These are phyloP conservation scores for Claviceps fusiformis DNA, from an alignment of 2,329 filamentous ascomycete species.

Conservation along the genomic window DNA sequence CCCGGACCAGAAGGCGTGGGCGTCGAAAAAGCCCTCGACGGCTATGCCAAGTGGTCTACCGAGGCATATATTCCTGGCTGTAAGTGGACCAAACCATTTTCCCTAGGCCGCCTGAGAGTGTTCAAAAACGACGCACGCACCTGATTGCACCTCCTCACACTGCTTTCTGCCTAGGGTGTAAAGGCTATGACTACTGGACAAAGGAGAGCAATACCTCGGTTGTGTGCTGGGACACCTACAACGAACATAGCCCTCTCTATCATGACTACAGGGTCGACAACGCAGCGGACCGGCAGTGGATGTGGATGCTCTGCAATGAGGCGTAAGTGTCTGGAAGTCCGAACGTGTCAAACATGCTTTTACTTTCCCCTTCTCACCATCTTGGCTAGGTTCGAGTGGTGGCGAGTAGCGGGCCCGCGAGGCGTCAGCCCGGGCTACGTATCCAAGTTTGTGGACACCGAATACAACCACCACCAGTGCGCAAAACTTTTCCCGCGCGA, in stretches of 20 bases:
- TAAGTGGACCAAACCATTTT: background rate
- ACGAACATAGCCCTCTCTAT: constrained; percentile 28
- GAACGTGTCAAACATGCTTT: background rate
- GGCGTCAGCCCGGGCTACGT: background rate
- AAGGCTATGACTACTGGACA: background rate
- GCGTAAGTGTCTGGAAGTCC: constrained; percentile 21
- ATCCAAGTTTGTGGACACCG: constrained; percentile 10
- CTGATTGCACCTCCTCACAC: constrained; percentile 30
- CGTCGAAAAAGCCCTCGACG: constrained; percentile 34
- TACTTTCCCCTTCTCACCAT: background rate
- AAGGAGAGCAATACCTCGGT: constrained; percentile 16
- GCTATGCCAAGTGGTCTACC: constrained; percentile 42
- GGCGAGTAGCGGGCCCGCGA: constrained; percentile 16
- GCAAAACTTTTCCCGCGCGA: constrained; percentile 35
- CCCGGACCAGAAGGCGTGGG: constrained; percentile 30
- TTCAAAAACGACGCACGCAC: background rate
- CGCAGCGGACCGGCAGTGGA: constrained; percentile 32
- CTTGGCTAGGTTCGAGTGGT: constrained; percentile 11
- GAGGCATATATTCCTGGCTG: constrained; percentile 25
- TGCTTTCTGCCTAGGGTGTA: constrained; percentile 27
- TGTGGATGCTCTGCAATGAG: constrained; percentile 50
- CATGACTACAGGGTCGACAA: constrained; percentile 36
- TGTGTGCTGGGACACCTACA: constrained; percentile 3
- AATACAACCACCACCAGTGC: constrained; percentile 44
- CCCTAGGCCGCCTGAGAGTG: background rate